Evolutionary conservation across 805 yeast genomes (phyloP).

Genomic region (Yamadazyma phyllophila): DNA sequence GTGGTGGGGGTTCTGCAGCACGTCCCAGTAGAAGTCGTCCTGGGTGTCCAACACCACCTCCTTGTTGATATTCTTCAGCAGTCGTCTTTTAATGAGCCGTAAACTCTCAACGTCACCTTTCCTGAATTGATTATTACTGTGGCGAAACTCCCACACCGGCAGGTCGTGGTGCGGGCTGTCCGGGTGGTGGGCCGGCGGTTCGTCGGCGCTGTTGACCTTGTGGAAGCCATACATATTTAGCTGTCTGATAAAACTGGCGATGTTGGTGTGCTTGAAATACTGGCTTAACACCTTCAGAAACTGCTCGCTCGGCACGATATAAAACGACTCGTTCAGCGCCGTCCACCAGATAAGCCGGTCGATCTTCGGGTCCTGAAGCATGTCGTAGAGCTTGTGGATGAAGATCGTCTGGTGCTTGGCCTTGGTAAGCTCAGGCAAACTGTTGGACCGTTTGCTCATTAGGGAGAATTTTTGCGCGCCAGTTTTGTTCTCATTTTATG

Average conservation of each 20-base stretch:
- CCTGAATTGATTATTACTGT: slow-evolving; percentile 71
- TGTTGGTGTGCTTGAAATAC: slow-evolving; percentile 50
- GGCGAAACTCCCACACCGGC: slow-evolving; percentile 80
- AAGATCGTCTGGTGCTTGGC: slow-evolving; percentile 49
- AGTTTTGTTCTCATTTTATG: not conserved
- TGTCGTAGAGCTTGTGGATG: slow-evolving; percentile 85
- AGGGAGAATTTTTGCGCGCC: not conserved
- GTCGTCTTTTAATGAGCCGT: slow-evolving; percentile 74
- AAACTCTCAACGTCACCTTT: slow-evolving; percentile 78
- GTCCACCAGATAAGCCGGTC: slow-evolving; percentile 87
- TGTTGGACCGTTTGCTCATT: slow-evolving; percentile 14
- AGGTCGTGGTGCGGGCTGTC: slow-evolving; percentile 1
- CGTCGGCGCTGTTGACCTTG: slow-evolving; percentile 40
- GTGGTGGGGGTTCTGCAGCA: not conserved
- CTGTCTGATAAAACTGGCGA: slow-evolving; percentile 43
- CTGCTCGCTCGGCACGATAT: slow-evolving; percentile 81
- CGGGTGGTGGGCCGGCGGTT: slow-evolving; percentile 6
- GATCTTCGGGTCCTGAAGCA: slow-evolving; percentile 77
- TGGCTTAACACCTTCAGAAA: slow-evolving; percentile 68
- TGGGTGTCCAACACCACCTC: slow-evolving; percentile 37
- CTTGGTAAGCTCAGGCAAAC: slow-evolving; percentile 14
- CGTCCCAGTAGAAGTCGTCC: slow-evolving; percentile 5
- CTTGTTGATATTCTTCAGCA: slow-evolving; percentile 43
- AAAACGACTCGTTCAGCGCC: slow-evolving; percentile 64
- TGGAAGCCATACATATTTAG: slow-evolving; percentile 47